These are phyloP conservation scores for Hysterangium stoloniferum DNA, from an alignment of 768 basidiomycete genomes.

Conservation along the genomic window DNA sequence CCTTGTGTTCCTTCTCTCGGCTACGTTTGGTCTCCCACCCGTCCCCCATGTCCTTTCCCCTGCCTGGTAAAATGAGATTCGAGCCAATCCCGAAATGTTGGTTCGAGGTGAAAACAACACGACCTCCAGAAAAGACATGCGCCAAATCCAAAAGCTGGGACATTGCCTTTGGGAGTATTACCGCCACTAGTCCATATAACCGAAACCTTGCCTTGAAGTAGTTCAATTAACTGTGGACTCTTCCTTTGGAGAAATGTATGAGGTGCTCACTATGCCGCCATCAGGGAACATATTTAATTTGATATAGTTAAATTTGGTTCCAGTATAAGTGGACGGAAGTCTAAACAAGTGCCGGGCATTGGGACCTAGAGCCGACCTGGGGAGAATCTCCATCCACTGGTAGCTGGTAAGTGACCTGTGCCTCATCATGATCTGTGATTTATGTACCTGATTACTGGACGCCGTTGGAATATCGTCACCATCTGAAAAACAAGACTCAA, in stretches of 20 bases:
- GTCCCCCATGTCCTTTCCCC: slow-evolving; percentile 93
- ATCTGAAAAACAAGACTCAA: slow-evolving; percentile 40
- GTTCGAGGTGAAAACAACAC: slow-evolving; percentile 79
- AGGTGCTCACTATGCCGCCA: slow-evolving; percentile 78
- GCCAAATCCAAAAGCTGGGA: slow-evolving; percentile 70
- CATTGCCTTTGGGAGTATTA: slow-evolving; percentile 47
- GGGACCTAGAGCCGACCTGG: slow-evolving; percentile 70
- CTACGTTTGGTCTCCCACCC: slow-evolving; percentile 98
- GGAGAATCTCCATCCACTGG: slow-evolving; percentile 79
- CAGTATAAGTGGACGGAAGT: slow-evolving; percentile 37
- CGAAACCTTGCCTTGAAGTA: slow-evolving; percentile 75
- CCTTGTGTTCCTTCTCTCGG: slow-evolving; percentile 68
- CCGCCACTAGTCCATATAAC: slow-evolving; percentile 74
- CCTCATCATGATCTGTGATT: slow-evolving; percentile 29
- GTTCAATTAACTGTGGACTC: not conserved
- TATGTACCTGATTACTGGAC: slow-evolving; percentile 34
- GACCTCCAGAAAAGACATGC: slow-evolving; percentile 83
- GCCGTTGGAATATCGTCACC: slow-evolving; percentile 29
- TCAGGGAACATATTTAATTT: slow-evolving; percentile 96
- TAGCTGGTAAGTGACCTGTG: not conserved
- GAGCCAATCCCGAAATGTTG: slow-evolving; percentile 92
- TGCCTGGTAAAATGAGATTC: slow-evolving; percentile 85
- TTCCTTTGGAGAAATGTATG: slow-evolving; percentile 1
- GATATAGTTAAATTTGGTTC: slow-evolving; percentile 56
- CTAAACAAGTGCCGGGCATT: slow-evolving; percentile 85